Evolutionary conservation across 257 asterid species (phyloP), one percentile per base, ranked within the genome.

Genomic region (Penstemon eatonii): DNA sequence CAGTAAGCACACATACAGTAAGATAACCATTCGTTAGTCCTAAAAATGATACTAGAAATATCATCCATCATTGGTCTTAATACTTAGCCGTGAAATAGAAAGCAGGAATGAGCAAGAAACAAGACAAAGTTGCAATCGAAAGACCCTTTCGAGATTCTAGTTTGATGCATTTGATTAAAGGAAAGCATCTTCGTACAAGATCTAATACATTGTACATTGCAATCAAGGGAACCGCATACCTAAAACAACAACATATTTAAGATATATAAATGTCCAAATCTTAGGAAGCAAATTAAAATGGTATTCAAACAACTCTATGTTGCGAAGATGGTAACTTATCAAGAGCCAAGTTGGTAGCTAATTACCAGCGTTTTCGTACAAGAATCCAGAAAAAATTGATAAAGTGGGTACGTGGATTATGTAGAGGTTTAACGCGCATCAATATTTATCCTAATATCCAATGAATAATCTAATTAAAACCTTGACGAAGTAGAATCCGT

Each of bases 11-110:
- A 67, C 91, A 89, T 89, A 15, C 18, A 15, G 18, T 15, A 15
- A 15, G 18, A 15, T 15, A 74, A 4, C 97, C 97, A 11, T 91
- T 91, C 0, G 95, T 82, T 37, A 91, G 62, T 15, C 97, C 95
- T 36, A 89, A 70, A 66, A 87, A 75, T 4, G 96, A 85, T 3
- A 83, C 72, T 0, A 91, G 85, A 68, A 82, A 6, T 71, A 89
- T 82, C 93, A 89, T 89, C 86, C 85, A 87, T 9, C 96, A 95
- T 41, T 86, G 85, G 52, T 84, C 96, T 8, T 84, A 95, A 53
- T 85, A 86, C 68, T 87, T 87, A 0, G 96, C 95, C 1, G 95
- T 85, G 76, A 85, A 89, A 75, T 85, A 87, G 83, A 87, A 89
- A 63, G 87, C 83, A 4, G 96, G 97, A 56, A 91, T 53, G 39